A percentile compares a stretch with the other conserved stretches of the same genome.
These are phyloP conservation scores for Exophiala dermatitidis DNA, from an alignment of 2,329 filamentous ascomycete genomes.

Conservation along the genomic window DNA sequence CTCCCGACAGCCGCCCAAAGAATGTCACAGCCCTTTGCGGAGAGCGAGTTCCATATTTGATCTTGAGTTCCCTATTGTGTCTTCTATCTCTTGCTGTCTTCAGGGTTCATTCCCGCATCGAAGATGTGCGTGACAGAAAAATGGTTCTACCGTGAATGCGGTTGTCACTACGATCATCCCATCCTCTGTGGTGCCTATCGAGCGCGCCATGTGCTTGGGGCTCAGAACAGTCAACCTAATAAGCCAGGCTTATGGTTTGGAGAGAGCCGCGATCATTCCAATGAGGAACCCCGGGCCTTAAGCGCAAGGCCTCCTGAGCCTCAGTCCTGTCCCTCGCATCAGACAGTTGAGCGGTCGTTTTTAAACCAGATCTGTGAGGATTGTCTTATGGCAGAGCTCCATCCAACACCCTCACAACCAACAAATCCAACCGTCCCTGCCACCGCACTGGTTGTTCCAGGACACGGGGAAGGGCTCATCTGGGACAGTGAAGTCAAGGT, in stretches of 20 bases:
- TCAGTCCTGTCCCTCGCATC: conserved; percentile 15
- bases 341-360: conserved; percentile 20
- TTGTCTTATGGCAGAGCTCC: conserved; percentile 19
- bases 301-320: conserved; percentile 7
- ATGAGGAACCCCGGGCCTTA: not conserved
- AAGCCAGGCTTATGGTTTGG: conserved; percentile 2
- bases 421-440: not conserved
- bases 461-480: conserved; percentile 17
- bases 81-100: not conserved
- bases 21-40: conserved; percentile 11
- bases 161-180: conserved; percentile 21
- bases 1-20: conserved; percentile 5
- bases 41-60: not conserved
- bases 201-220: conserved; percentile 3
- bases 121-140: conserved; percentile 25
- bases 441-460: not conserved
- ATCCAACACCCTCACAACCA: not conserved
- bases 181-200: conserved; percentile 14
- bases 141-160: conserved; percentile 26
- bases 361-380: conserved; percentile 26
- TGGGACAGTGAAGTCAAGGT: conserved; percentile 26
- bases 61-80: not conserved
- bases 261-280: not conserved
- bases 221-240: not conserved
- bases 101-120: not conserved